Base-by-base conservation (phyloP, 2,329 filamentous ascomycete species). In the Bipolaris zeicola region DNA sequence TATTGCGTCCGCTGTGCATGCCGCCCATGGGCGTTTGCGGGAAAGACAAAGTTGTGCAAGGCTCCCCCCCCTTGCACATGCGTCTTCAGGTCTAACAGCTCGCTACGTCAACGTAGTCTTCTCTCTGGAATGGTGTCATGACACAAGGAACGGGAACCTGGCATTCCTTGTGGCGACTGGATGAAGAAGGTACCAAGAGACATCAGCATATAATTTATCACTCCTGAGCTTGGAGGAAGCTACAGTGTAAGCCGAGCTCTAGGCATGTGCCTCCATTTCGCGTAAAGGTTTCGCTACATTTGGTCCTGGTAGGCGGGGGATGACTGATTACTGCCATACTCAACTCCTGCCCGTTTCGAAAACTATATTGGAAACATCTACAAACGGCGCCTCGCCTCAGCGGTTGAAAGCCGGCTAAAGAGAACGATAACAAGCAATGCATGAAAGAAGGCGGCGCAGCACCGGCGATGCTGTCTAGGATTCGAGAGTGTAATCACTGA, bases 321-420 rank as follows among this genome's bases (percentile, higher is more conserved):
- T 37, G 1, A 18, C n/a, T 38, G 22, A 28, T 8, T 7, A 10
- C 33, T 10, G 34, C 20, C n/a, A 24, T 18, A 8, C 18, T 28
- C 14, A 16, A 16, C 20, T n/a, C 34, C 22, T n/a, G 16, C 34
- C n/a, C 26, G 20, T 38, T 38, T 34, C n/a, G 34, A 48, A 18
- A 7, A 39, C 6, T 44, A 26, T 31, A 42, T 39, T 55, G 16
- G 31, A 44, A 37, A 55, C 39, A 22, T 45, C 11, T 26, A 16
- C 13, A 13, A 34, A 50, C 7, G 6, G 28, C 8, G n/a, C 20
- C 16, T 28, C 31, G n/a, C 20, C 16, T 28, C 31, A 34, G 41
- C 28, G 51, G 45, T 37, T 49, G 46, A 50, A 46, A 37, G 42
- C 31, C 39, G 46, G 52, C 14, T 38, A 38, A 45, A 50, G 24